Percentiles rank a stretch among this genome's conserved stretches.
phyloP scores from a whole-genome alignment of 2,329 filamentous ascomycete species.

The Claviceps purpurea region DNA sequence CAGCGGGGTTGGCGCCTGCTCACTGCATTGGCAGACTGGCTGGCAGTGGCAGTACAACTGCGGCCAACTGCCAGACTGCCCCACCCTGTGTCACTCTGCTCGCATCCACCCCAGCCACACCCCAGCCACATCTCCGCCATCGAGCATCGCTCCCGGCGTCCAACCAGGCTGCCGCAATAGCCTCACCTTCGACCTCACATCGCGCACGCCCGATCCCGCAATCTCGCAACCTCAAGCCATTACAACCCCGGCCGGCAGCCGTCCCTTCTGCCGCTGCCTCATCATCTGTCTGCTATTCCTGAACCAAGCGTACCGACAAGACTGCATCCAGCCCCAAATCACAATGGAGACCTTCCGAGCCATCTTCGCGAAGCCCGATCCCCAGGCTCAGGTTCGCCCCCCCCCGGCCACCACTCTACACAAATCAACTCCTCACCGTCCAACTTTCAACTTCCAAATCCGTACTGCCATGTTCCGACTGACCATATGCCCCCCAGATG shows the following conservation, averaged over 20 bases:
- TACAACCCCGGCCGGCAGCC: not conserved
- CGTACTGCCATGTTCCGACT: not conserved
- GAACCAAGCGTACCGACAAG: not conserved
- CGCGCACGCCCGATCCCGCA: not conserved
- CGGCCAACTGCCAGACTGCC: not conserved
- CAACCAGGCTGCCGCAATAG: not conserved
- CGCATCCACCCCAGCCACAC: too few species aligned
- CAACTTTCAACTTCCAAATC: constrained; percentile 2
- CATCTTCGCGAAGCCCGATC: constrained; percentile 85
- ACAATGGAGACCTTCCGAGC: constrained; percentile 77
- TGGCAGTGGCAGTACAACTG: not conserved
- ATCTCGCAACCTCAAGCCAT: not conserved
- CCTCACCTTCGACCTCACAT: not conserved
- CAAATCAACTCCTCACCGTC: not conserved
- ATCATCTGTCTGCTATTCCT: not conserved
- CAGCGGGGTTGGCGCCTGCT: not conserved
- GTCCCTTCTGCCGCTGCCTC: not conserved
- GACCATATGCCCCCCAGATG: constrained; percentile 41
- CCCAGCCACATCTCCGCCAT: not conserved
- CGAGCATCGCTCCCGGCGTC: not conserved
- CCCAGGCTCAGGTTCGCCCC: constrained; percentile 65
- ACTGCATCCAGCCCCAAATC: not conserved
- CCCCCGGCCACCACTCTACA: not conserved
- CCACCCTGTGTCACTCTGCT: not conserved
- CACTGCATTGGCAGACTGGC: not conserved